Evolutionary conservation across 2,329 filamentous ascomycete species (phyloP).

Genomic region (Fusarium continuum): DNA sequence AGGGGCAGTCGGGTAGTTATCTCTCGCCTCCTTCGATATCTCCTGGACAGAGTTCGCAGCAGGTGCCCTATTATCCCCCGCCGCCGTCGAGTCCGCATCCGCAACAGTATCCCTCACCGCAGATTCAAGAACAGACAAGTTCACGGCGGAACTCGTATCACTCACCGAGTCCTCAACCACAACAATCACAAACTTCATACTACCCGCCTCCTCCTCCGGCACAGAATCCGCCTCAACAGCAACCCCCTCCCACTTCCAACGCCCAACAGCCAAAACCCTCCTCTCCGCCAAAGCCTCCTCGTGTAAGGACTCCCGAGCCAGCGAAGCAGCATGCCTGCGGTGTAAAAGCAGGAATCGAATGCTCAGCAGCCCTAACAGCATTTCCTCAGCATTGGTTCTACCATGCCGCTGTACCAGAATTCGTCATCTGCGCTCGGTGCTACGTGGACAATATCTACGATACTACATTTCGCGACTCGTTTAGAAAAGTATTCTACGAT

Average conservation of each 20-base stretch:
- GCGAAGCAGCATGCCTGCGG: slow-evolving; percentile 24
- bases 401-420: slow-evolving; percentile 46
- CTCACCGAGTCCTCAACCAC: neutral
- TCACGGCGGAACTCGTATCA: neutral
- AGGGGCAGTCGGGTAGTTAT: neutral
- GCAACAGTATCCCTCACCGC: neutral
- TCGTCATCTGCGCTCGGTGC: slow-evolving; percentile 51
- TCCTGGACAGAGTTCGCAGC: neutral
- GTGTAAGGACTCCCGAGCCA: slow-evolving; percentile 23
- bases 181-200: neutral
- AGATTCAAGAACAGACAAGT: neutral
- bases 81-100: neutral
- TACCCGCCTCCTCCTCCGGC: neutral
- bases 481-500: slow-evolving; percentile 30
- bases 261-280: neutral
- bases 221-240: neutral
- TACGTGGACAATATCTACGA: slow-evolving; percentile 50
- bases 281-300: slow-evolving; percentile 7
- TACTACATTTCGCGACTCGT: slow-evolving; percentile 43
- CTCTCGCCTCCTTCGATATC: neutral
- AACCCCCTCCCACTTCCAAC: neutral
- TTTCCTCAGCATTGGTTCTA: slow-evolving; percentile 51
- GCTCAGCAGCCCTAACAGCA: slow-evolving; percentile 36
- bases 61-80: neutral
- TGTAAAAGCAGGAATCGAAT: slow-evolving; percentile 39